A percentile compares a stretch with the other conserved stretches of the same genome.
These are phyloP conservation scores for Calonectria leucothoes DNA, from an alignment of 2,329 filamentous ascomycete genomes.

Conservation along the genomic window DNA sequence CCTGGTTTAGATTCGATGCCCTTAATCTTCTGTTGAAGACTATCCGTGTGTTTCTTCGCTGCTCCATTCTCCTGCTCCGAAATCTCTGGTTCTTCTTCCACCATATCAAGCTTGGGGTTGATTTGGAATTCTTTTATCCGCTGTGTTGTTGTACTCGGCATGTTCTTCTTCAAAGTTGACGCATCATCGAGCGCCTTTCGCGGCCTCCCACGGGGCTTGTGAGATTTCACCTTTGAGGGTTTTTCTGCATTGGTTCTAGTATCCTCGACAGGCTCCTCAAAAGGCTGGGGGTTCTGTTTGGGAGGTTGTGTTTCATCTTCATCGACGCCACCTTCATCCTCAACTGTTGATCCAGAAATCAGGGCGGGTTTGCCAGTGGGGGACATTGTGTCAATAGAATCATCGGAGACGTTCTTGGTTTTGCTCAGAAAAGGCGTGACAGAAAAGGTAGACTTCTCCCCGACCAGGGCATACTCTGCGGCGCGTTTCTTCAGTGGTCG, in stretches of 20 bases:
- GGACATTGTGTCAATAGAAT: slow-evolving; percentile 43
- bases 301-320: slow-evolving; percentile 26
- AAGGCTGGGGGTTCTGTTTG: slow-evolving; percentile 18
- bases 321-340: slow-evolving; percentile 45
- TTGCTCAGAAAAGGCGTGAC: slow-evolving; percentile 94
- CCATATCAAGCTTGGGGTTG: slow-evolving; percentile 50
- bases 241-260: slow-evolving; percentile 20
- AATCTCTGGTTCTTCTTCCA: slow-evolving; percentile 51
- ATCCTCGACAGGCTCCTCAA: slow-evolving; percentile 20
- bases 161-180: slow-evolving; percentile 59
- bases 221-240: slow-evolving; percentile 25
- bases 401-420: slow-evolving; percentile 65
- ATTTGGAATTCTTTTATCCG: slow-evolving; percentile 47
- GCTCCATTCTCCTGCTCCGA: slow-evolving; percentile 47
- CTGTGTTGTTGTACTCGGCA: slow-evolving; percentile 46
- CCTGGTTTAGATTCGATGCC: slow-evolving; percentile 19
- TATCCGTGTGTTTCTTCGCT: slow-evolving; percentile 23
- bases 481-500: slow-evolving; percentile 67
- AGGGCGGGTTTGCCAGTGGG: slow-evolving; percentile 29
- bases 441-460: slow-evolving; percentile 92
- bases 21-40: slow-evolving; percentile 27
- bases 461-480: slow-evolving; percentile 65
- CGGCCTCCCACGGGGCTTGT: slow-evolving; percentile 58
- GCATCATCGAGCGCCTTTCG: slow-evolving; percentile 58
- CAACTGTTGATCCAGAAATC: slow-evolving; percentile 42